Conservation (phyloP, 2,329 filamentous ascomycete species). For the Mariannaea sp. region DNA sequence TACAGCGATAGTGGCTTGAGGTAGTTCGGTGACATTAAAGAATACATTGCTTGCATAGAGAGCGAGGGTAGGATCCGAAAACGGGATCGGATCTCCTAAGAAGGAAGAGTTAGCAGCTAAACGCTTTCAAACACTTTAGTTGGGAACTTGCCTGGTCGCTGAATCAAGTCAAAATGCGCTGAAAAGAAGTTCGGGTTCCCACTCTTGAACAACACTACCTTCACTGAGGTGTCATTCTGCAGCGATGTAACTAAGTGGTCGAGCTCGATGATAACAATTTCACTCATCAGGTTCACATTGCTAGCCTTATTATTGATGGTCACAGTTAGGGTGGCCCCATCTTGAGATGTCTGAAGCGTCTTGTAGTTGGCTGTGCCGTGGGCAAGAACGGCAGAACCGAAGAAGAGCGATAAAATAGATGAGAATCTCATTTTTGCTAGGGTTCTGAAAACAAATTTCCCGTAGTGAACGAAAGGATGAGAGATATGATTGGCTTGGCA, state of each 20-base stretch:
- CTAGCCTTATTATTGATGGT: neutral
- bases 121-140: neutral
- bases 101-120: no score
- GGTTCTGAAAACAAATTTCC: no score
- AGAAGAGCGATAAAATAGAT: no score
- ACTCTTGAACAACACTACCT: slow-evolving; percentile 6
- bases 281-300: neutral
- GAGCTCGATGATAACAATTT: neutral
- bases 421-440: no score
- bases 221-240: neutral
- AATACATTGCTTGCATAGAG: neutral
- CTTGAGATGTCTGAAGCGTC: neutral
- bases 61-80: neutral
- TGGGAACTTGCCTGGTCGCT: neutral
- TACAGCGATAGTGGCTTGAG: slow-evolving; percentile 7
- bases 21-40: slow-evolving; percentile 1
- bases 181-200: neutral
- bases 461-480: no score
- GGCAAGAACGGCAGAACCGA: neutral
- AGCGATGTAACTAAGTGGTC: neutral
- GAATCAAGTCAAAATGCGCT: neutral
- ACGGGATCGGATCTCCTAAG: neutral
- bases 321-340: neutral
- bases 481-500: no score
- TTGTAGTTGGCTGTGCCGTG: neutral